Conservation (phyloP, 768 basidiomycete species). For the Daedaleopsis nitida region DNA sequence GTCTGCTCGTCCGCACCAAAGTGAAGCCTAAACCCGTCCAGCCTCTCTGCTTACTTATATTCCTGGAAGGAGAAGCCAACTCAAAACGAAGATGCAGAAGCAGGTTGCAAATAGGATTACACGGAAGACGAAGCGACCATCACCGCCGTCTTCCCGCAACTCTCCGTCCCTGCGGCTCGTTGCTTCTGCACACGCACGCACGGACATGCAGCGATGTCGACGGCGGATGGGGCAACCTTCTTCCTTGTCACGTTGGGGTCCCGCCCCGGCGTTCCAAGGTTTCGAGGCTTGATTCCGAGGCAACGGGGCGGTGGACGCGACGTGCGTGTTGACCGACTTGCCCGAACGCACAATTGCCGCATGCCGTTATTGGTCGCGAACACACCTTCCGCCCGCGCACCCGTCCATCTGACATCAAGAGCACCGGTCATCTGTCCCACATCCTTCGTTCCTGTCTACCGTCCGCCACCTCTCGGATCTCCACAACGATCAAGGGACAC, state of each 20-base stretch:
- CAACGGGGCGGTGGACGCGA: background rate
- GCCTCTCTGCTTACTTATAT: too few species aligned
- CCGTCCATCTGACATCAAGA: too few species aligned
- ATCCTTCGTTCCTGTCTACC: too few species aligned
- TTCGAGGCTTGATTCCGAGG: background rate
- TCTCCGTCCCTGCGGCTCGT: background rate
- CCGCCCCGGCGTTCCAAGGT: background rate
- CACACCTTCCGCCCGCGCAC: background rate
- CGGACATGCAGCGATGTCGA: background rate
- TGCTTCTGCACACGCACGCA: background rate
- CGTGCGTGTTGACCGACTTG: background rate
- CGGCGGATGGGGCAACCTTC: background rate
- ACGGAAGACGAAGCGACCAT: background rate
- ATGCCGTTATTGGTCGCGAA: background rate
- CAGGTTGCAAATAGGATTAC: background rate
- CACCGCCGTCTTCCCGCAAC: background rate
- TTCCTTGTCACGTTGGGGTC: too few species aligned
- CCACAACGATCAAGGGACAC: too few species aligned
- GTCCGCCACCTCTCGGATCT: too few species aligned
- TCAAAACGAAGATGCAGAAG: background rate
- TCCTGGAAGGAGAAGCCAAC: too few species aligned
- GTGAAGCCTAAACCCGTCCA: too few species aligned
- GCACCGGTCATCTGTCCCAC: too few species aligned
- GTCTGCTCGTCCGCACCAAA: too few species aligned
- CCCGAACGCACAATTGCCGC: background rate